Conservation (phyloP, 345 rosid genomes). For the Eucalyptus pauciflora region DNA sequence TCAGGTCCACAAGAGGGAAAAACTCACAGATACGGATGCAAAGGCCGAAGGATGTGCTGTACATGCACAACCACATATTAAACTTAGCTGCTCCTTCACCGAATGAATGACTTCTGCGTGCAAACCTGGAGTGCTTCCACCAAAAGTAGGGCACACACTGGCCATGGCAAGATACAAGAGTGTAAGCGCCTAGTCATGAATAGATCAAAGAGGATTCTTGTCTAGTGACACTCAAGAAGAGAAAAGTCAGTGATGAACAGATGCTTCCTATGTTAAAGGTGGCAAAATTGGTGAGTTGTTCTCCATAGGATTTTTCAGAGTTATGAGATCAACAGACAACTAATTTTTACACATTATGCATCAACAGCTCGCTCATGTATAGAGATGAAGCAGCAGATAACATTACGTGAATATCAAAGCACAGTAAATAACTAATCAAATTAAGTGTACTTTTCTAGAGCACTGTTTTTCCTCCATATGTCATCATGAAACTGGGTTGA, state of each 20-base stretch:
- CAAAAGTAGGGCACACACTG: constrained; percentile 75
- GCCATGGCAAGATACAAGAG: background rate
- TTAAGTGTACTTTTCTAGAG: background rate
- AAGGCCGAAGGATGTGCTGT: constrained; percentile 62
- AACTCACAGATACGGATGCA: constrained; percentile 75
- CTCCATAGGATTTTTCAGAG: background rate
- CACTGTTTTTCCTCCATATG: background rate
- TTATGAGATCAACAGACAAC: background rate
- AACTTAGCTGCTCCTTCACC: constrained; percentile 59
- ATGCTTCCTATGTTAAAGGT: background rate
- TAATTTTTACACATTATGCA: background rate
- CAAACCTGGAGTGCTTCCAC: constrained; percentile 91
- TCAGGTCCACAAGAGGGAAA: background rate
- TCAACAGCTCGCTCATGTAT: background rate
- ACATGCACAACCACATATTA: constrained; percentile 64
- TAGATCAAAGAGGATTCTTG: background rate
- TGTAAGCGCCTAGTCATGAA: background rate
- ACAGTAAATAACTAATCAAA: background rate
- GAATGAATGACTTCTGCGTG: constrained; percentile 72
- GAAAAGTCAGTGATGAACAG: background rate
- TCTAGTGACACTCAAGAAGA: background rate
- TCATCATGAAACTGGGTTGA: background rate
- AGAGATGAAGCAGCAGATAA: background rate
- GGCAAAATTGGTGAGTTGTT: background rate
- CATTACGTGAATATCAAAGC: background rate